Conservation (phyloP, 257 asterid genomes). For the Cynanchum wilfordii region DNA sequence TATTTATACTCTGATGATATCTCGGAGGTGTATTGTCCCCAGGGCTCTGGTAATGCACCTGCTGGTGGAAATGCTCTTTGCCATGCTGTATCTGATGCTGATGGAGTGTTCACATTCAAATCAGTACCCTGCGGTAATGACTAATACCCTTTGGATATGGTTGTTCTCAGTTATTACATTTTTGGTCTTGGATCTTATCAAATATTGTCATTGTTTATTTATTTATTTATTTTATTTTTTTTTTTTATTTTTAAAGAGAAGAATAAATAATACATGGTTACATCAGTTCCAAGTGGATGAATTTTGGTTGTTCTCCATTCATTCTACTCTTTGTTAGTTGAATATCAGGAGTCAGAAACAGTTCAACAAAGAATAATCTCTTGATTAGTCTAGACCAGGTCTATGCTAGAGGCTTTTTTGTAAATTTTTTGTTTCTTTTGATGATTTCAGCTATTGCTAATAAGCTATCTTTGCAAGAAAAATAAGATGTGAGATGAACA, state of each 20-base stretch:
- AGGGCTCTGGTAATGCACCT: constrained; percentile 68
- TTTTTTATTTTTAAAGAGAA: not conserved
- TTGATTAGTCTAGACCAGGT: too few relatives aligned
- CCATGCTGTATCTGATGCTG: constrained; percentile 82
- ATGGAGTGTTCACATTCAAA: constrained; percentile 75
- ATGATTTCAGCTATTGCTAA: not conserved
- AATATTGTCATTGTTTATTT: not conserved
- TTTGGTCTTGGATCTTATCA: not conserved
- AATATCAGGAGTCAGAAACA: not conserved
- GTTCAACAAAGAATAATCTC: too few relatives aligned
- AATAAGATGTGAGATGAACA: not conserved
- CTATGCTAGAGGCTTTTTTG: not conserved
- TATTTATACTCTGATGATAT: constrained; percentile 87
- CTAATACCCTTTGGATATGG: constrained; percentile 13
- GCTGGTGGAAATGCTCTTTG: constrained; percentile 82
- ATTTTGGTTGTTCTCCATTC: not conserved
- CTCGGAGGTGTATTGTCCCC: constrained; percentile 68
- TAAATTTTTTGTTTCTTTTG: not conserved
- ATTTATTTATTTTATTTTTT: too few relatives aligned
- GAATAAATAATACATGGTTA: not conserved
- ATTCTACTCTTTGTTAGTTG: not conserved
- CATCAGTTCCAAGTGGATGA: not conserved
- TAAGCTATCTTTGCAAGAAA: not conserved
- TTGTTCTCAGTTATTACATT: not conserved
- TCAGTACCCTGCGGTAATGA: constrained; percentile 83